These are phyloP conservation scores for Tylopilus subfusipes DNA, from an alignment of 768 basidiomycete species.

Conservation along the genomic window DNA sequence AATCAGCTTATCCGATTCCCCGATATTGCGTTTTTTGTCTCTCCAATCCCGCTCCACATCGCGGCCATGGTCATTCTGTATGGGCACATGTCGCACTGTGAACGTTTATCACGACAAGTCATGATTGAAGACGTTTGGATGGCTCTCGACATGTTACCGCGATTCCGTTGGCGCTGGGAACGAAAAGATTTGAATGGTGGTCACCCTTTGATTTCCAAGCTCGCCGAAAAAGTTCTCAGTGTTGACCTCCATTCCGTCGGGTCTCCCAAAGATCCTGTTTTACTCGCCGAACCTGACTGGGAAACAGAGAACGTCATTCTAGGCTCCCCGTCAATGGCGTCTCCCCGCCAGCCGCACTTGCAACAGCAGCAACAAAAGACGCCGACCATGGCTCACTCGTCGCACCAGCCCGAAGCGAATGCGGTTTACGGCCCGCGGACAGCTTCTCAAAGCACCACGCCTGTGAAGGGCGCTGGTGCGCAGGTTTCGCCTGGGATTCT, in stretches of 20 bases:
- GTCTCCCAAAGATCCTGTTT: slow-evolving; percentile 37
- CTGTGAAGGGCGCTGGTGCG: slow-evolving; percentile 22
- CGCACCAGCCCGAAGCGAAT: slow-evolving; percentile 32
- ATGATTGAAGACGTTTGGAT: slow-evolving; percentile 83
- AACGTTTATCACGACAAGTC: slow-evolving; percentile 57
- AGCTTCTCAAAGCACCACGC: slow-evolving; percentile 28
- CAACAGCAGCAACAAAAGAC: slow-evolving; percentile 34
- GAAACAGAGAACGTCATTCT: slow-evolving; percentile 37
- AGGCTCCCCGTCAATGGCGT: slow-evolving; percentile 22
- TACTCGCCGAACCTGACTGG: slow-evolving; percentile 45
- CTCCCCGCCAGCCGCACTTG: slow-evolving; percentile 26
- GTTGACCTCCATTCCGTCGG: slow-evolving; percentile 62
- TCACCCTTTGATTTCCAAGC: slow-evolving; percentile 79
- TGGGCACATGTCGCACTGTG: slow-evolving; percentile 78
- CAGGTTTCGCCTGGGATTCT: slow-evolving; percentile 23
- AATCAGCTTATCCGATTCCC: slow-evolving; percentile 81
- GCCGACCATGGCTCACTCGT: slow-evolving; percentile 34
- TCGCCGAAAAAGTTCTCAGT: slow-evolving; percentile 77
- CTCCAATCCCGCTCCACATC: slow-evolving; percentile 84
- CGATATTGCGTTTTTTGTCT: slow-evolving; percentile 84
- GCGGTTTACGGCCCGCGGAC: slow-evolving; percentile 30
- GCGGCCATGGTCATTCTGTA: slow-evolving; percentile 90
- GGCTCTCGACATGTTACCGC: slow-evolving; percentile 83
- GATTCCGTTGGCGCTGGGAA: slow-evolving; percentile 91
- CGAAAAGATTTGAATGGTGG: slow-evolving; percentile 76